phyloP scores from a whole-genome alignment of 2,329 filamentous ascomycete species.

The Arachnopeziza araneosa region DNA sequence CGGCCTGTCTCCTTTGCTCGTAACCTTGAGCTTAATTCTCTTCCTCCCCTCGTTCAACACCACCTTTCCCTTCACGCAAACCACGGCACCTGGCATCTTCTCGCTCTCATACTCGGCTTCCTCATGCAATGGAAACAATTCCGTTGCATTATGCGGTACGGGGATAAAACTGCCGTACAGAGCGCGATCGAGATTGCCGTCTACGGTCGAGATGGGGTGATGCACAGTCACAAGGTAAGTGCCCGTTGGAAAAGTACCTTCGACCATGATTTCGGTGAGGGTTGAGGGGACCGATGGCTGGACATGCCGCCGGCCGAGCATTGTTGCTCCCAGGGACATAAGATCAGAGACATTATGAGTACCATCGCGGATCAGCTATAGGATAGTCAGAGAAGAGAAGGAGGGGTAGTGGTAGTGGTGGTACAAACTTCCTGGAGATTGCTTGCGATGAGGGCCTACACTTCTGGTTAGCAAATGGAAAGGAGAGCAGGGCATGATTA shows the following conservation, averaged over 20 bases:
- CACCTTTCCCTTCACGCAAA: constrained; percentile 61
- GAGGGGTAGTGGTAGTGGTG: neutral
- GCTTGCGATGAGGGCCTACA: constrained; percentile 72
- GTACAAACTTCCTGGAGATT: constrained; percentile 73
- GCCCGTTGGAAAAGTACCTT: constrained; percentile 85
- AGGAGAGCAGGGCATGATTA: neutral
- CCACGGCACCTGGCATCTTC: constrained; percentile 72
- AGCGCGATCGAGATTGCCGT: constrained; percentile 80
- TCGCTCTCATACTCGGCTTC: constrained; percentile 60
- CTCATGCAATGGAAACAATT: constrained; percentile 61
- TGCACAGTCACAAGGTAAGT: constrained; percentile 95
- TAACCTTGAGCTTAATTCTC: constrained; percentile 70
- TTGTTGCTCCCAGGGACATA: constrained; percentile 84
- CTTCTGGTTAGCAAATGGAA: constrained; percentile 6
- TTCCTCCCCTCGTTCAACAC: constrained; percentile 68
- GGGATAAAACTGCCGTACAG: constrained; percentile 90
- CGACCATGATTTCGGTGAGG: constrained; percentile 81
- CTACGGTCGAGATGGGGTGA: constrained; percentile 77
- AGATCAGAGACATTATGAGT: constrained; percentile 86
- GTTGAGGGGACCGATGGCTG: constrained; percentile 74
- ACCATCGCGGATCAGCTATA: constrained; percentile 86
- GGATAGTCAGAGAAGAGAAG: neutral
- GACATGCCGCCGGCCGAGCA: constrained; percentile 91
- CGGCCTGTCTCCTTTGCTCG: constrained; percentile 81
- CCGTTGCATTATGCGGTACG: constrained; percentile 51